Percentiles rank a stretch among this genome's conserved stretches.
These are phyloP conservation scores for Nannochloropsis gaditana DNA, from an alignment of 108 stramenopile species.

Conservation along the genomic window DNA sequence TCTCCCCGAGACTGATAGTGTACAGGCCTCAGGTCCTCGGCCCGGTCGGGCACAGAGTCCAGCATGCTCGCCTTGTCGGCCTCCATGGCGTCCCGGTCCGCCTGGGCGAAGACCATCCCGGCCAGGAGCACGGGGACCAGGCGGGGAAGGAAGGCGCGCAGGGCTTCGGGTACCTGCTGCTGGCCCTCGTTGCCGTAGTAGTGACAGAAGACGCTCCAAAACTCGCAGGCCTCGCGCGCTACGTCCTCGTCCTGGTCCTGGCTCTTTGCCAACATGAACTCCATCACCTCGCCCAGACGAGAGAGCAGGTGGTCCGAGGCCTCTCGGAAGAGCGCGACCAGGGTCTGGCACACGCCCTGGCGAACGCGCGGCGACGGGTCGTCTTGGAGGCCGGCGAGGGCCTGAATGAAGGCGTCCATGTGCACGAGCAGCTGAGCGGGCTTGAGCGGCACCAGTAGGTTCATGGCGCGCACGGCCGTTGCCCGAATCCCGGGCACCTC, in stretches of 20 bases:
- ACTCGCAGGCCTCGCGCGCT: conserved; percentile 75
- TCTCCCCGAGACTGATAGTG: conserved; percentile 64
- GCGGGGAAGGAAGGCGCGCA: conserved; percentile 48
- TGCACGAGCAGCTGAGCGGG: conserved; percentile 66
- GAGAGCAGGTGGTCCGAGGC: background rate
- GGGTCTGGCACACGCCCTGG: conserved; percentile 73
- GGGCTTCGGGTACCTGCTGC: background rate
- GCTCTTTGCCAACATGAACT: conserved; percentile 67
- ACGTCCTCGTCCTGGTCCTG: conserved; percentile 53
- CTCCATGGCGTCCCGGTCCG: conserved; percentile 70
- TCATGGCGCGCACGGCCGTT: conserved; percentile 60
- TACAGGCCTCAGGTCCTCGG: conserved; percentile 65
- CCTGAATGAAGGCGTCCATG: conserved; percentile 67
- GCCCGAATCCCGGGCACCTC: conserved; percentile 47
- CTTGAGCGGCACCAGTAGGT: conserved; percentile 56
- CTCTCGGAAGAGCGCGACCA: conserved; percentile 61
- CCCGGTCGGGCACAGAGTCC: conserved; percentile 48
- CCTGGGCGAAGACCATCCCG: conserved; percentile 73
- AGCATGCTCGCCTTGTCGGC: conserved; percentile 35
- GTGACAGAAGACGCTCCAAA: conserved; percentile 55
- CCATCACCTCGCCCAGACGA: background rate
- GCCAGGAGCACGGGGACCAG: conserved; percentile 67
- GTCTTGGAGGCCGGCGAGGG: conserved; percentile 60
- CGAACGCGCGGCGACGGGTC: conserved; percentile 63
- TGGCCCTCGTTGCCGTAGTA: background rate